Percentiles rank a stretch among this genome's conserved stretches.
Conservation (phyloP, 2,329 filamentous ascomycete species). For the Alternaria incomplexa region DNA sequence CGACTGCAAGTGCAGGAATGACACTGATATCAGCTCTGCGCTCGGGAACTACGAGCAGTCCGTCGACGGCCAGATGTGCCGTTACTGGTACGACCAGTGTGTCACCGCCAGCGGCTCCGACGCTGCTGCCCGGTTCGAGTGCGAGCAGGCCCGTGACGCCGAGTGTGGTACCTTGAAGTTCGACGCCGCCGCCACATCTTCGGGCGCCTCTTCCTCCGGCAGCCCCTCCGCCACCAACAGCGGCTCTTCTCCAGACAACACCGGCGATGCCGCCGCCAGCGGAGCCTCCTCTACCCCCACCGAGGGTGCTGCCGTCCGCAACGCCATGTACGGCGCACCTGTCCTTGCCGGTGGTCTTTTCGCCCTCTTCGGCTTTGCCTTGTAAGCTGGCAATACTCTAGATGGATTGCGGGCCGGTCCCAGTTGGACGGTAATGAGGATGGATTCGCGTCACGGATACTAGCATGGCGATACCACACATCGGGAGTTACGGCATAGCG, state of each 20-base stretch:
- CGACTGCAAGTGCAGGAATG: slow-evolving; percentile 64
- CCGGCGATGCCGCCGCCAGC: slow-evolving; percentile 33
- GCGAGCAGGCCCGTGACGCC: slow-evolving; percentile 49
- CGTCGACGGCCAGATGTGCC: slow-evolving; percentile 66
- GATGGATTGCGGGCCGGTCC: slow-evolving; percentile 33
- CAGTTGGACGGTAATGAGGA: slow-evolving; percentile 35
- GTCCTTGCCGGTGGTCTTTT: slow-evolving; percentile 61
- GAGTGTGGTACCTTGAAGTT: slow-evolving; percentile 59
- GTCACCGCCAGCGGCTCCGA: slow-evolving; percentile 49
- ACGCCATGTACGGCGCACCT: slow-evolving; percentile 58
- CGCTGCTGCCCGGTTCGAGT: slow-evolving; percentile 49
- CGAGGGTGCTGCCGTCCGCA: slow-evolving; percentile 53
- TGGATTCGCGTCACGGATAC: slow-evolving; percentile 22
- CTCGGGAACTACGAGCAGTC: slow-evolving; percentile 60
- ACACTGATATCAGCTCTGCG: slow-evolving; percentile 54
- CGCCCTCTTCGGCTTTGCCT: slow-evolving; percentile 62
- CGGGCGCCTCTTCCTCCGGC: slow-evolving; percentile 33
- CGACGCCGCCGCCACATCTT: slow-evolving; percentile 24
- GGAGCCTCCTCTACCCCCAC: slow-evolving; percentile 20
- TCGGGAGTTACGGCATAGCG: slow-evolving; percentile 17
- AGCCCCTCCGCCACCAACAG: slow-evolving; percentile 31
- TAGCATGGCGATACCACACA: slow-evolving; percentile 18
- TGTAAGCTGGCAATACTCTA: slow-evolving; percentile 52
- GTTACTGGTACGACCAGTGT: slow-evolving; percentile 56
- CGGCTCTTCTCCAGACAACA: slow-evolving; percentile 35